A percentile compares a stretch with the other conserved stretches of the same genome.
Evolutionary conservation across 139 green algal genomes (phyloP).

Genomic region (Ulvella scutata): DNA sequence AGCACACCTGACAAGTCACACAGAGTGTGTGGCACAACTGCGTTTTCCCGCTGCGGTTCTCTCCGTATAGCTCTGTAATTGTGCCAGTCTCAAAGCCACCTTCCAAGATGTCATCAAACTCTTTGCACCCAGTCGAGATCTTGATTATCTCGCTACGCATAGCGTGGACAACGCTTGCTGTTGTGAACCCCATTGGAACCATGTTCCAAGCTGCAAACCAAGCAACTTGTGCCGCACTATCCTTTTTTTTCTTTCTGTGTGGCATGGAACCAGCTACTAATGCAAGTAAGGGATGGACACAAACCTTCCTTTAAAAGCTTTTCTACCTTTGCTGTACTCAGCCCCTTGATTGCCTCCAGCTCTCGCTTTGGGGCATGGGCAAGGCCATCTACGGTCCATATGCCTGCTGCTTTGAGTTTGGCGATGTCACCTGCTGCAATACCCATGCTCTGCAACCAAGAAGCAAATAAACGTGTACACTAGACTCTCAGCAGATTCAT

Average conservation of each 20-base stretch:
- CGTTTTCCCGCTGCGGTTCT: conserved; percentile 92
- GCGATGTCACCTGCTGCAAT: conserved; percentile 82
- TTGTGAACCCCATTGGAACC: conserved; percentile 89
- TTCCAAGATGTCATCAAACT: conserved; percentile 81
- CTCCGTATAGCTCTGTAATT: conserved; percentile 97
- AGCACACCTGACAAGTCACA: conserved; percentile 80
- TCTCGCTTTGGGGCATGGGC: conserved; percentile 66
- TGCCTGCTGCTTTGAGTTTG: conserved; percentile 79
- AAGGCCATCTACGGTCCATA: conserved; percentile 69
- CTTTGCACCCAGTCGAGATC: conserved; percentile 79
- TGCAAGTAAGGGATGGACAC: neutral
- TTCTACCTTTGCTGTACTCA: conserved; percentile 89
- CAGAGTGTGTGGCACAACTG: conserved; percentile 96
- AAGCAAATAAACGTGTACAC: too few species aligned
- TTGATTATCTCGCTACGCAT: conserved; percentile 67
- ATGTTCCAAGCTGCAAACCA: conserved; percentile 65
- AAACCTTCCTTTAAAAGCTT: conserved; percentile 78
- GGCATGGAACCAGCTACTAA: neutral
- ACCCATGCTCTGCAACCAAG: conserved; percentile 45
- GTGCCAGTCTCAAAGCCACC: conserved; percentile 92
- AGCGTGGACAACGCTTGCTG: conserved; percentile 59
- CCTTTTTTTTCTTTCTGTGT: neutral
- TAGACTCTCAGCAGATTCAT: too few species aligned
- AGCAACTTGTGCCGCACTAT: too few species aligned
- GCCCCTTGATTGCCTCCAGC: conserved; percentile 79